Evolutionary conservation across 2,329 filamentous ascomycete species (phyloP).

Genomic region (Phoma herbarum): DNA sequence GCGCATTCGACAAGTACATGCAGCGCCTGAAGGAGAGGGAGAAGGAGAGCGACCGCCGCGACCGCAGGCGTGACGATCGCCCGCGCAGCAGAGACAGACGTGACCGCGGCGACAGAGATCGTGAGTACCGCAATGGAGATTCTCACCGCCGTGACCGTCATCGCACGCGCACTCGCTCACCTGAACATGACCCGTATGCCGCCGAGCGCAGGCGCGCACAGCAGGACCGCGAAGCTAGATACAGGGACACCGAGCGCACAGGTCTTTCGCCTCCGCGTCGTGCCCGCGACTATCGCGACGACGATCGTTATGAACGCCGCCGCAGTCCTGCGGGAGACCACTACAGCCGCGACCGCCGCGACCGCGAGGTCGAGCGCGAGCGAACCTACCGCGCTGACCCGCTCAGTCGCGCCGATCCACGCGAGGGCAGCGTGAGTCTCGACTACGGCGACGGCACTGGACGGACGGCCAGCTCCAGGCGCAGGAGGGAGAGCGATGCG

Average conservation of each 20-base stretch:
- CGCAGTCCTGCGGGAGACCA: slow-evolving; percentile 69
- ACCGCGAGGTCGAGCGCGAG: slow-evolving; percentile 90
- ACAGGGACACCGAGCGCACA: slow-evolving; percentile 81
- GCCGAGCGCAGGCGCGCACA: slow-evolving; percentile 93
- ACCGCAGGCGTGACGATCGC: slow-evolving; percentile 51
- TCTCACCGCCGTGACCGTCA: slow-evolving; percentile 47
- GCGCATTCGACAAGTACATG: slow-evolving; percentile 91
- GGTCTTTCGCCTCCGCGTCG: slow-evolving; percentile 62
- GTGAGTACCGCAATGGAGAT: slow-evolving; percentile 53
- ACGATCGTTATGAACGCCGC: slow-evolving; percentile 55
- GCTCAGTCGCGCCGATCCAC: slow-evolving; percentile 77
- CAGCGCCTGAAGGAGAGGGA: slow-evolving; percentile 93
- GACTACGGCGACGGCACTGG: slow-evolving; percentile 78
- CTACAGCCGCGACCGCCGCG: slow-evolving; percentile 86
- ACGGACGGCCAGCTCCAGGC: slow-evolving; percentile 66
- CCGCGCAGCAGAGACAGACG: slow-evolving; percentile 57
- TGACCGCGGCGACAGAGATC: slow-evolving; percentile 51
- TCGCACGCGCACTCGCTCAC: slow-evolving; percentile 78
- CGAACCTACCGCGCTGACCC: slow-evolving; percentile 67
- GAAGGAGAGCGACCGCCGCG: slow-evolving; percentile 75
- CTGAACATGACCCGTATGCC: slow-evolving; percentile 94
- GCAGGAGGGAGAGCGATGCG: slow-evolving; percentile 77
- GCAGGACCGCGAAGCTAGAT: slow-evolving; percentile 91
- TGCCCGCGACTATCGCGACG: slow-evolving; percentile 51
- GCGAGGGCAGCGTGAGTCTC: slow-evolving; percentile 78